Conservation (phyloP, 768 basidiomycete genomes). For the Cyclocybe cylindracea region DNA sequence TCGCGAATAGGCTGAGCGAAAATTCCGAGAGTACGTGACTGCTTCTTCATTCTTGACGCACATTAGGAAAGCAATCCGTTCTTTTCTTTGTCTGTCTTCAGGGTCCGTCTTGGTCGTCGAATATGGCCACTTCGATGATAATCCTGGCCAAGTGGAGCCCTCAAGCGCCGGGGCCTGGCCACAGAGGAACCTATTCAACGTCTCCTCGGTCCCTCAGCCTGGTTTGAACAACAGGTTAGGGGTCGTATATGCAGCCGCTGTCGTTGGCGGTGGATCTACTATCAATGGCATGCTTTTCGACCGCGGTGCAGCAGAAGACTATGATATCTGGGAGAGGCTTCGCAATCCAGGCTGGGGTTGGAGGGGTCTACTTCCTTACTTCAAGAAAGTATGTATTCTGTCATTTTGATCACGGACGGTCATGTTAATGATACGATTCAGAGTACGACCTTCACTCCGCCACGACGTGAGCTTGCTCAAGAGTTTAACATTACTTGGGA, state of each 20-base stretch:
- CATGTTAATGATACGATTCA: neutral
- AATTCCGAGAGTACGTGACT: neutral
- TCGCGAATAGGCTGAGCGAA: conserved; percentile 1
- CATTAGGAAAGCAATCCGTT: no score
- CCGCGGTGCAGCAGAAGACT: conserved; percentile 32
- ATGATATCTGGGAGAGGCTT: conserved; percentile 26
- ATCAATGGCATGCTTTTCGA: conserved; percentile 30
- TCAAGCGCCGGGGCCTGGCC: no score
- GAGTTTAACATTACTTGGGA: no score
- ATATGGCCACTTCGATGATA: neutral
- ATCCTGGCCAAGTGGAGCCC: no score
- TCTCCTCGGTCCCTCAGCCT: no score
- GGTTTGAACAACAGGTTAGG: no score
- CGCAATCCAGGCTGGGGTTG: conserved; percentile 35
- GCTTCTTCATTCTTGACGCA: no score
- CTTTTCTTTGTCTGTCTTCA: no score
- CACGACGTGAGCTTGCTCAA: no score
- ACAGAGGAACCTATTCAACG: no score
- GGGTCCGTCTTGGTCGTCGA: conserved; percentile 1
- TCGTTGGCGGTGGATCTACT: conserved; percentile 27
- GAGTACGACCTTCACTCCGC: neutral
- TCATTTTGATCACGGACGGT: neutral
- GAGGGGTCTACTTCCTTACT: conserved; percentile 22
- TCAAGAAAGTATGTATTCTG: neutral
- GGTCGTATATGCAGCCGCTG: conserved; percentile 21